phyloP scores from a whole-genome alignment of 2,329 filamentous ascomycete genomes.

The Alternaria consortialis region DNA sequence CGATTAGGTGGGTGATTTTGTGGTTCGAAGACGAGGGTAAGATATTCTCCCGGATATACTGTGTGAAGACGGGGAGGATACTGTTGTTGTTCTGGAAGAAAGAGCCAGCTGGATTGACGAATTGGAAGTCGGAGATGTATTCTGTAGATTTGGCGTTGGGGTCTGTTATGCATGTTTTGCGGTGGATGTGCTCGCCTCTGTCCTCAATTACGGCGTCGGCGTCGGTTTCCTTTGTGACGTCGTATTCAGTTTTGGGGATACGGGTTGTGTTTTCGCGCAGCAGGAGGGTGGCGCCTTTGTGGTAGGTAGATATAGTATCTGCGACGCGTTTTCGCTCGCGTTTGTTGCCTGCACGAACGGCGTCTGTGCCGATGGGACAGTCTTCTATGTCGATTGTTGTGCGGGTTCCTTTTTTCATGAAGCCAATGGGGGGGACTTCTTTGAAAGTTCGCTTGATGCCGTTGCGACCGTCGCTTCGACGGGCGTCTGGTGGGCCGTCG shows the following conservation, averaged over 20 bases:
- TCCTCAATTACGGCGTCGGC: constrained; percentile 62
- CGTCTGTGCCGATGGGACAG: constrained; percentile 91
- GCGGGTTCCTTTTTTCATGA: constrained; percentile 84
- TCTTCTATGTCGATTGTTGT: constrained; percentile 93
- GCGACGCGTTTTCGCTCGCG: constrained; percentile 80
- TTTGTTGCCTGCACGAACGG: constrained; percentile 80
- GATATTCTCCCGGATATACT: constrained; percentile 84
- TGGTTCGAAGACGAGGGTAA: constrained; percentile 58
- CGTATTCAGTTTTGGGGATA: constrained; percentile 58
- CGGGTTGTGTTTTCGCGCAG: constrained; percentile 85
- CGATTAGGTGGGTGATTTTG: constrained; percentile 83
- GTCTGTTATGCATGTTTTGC: constrained; percentile 90
- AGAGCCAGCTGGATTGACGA: constrained; percentile 89
- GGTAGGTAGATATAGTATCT: constrained; percentile 74
- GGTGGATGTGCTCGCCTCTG: constrained; percentile 70
- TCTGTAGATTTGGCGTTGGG: constrained; percentile 84
- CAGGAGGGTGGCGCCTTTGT: constrained; percentile 84
- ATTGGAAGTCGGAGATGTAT: constrained; percentile 84
- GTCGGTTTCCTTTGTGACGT: constrained; percentile 35
- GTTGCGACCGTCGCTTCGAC: constrained; percentile 57
- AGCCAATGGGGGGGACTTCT: constrained; percentile 82
- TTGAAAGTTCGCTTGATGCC: constrained; percentile 66
- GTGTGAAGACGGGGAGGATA: constrained; percentile 85
- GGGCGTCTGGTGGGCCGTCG: constrained; percentile 72
- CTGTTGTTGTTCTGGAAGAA: constrained; percentile 99